Conservation (phyloP, 2,329 filamentous ascomycete species). For the Aspergillaceae sp. region DNA sequence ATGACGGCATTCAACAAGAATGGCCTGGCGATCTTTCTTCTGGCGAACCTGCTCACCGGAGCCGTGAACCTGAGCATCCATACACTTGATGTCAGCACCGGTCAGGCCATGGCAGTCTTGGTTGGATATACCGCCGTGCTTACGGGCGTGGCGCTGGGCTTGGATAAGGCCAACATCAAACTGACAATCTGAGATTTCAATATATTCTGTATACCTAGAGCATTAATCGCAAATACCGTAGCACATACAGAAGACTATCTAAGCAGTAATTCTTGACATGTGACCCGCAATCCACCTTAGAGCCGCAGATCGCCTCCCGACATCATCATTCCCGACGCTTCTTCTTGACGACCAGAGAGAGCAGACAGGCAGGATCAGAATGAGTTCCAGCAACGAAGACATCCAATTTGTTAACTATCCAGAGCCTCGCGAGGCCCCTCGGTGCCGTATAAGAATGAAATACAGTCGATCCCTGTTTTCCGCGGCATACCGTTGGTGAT, state of each 20-base stretch:
- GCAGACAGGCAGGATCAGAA: too few relatives aligned
- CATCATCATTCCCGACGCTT: neutral
- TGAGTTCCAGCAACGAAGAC: conserved; percentile 11
- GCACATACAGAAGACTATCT: too few relatives aligned
- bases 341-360: neutral
- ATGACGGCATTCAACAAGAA: conserved; percentile 81
- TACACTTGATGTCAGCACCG: conserved; percentile 62
- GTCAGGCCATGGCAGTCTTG: conserved; percentile 64
- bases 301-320: neutral
- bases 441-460: conserved; percentile 40
- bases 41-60: conserved; percentile 84
- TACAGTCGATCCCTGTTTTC: conserved; percentile 60
- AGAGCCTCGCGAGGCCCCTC: conserved; percentile 30
- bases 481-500: conserved; percentile 56
- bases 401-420: conserved; percentile 30
- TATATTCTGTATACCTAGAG: too few relatives aligned
- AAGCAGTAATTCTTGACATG: neutral
- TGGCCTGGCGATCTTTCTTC: conserved; percentile 72
- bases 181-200: conserved; percentile 11
- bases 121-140: conserved; percentile 61
- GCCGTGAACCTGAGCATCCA: conserved; percentile 78
- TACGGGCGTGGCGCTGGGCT: conserved; percentile 52
- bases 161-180: conserved; percentile 33
- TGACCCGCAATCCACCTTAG: neutral
- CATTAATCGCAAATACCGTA: too few relatives aligned